Base-by-base conservation (phyloP, 2,329 filamentous ascomycete species). In the Neocatenulostroma microsporum region DNA sequence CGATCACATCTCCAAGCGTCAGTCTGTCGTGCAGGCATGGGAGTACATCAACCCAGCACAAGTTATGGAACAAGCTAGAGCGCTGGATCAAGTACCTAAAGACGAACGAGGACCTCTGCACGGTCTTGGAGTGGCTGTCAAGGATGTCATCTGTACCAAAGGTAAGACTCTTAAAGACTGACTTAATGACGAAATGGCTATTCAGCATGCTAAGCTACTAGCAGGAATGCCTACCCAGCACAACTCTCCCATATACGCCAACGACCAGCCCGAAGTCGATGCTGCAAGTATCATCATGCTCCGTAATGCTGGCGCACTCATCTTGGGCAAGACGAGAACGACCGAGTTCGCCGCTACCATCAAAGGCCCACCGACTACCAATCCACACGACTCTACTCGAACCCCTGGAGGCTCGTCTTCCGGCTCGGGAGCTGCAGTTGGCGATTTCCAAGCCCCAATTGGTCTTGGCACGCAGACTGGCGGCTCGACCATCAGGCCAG, bases 371-470 rank as follows among this genome's bases (percentile, higher is more conserved):
- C 34, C 28, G 21, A 77, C 76, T 1, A 53, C 58, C 3, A 84
- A 84, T 51, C 76, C 79, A 0, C 71, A 74, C 43, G 61, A 70
- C 40, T 40, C 60, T 0, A 41, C 37, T 0, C 64, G 68, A 4
- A 82, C 78, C 0, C 79, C 80, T 0, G 80, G 80, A 1, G 79
- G 80, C 30, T 82, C 78, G 0, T 82, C 77, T 0, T 76, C 77
- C 0, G 80, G 80, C 0, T 81, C 78, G 0, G 80, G 68, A 0
- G 78, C 79, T 0, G 78, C 75, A 1, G 78, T 84, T 0, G 78
- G 64, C 5, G 80, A 83, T 44, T 71, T 72, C 35, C 78, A 82
- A 43, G 70, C 69, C 0, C 74, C 78, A 0, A 49, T 83, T 10
- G 69, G 62, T 0, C 59, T 83, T 0, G 80, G 77, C 0, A 80